Conservation (phyloP, 2,329 filamentous ascomycete species). For the Geosmithia morbida region DNA sequence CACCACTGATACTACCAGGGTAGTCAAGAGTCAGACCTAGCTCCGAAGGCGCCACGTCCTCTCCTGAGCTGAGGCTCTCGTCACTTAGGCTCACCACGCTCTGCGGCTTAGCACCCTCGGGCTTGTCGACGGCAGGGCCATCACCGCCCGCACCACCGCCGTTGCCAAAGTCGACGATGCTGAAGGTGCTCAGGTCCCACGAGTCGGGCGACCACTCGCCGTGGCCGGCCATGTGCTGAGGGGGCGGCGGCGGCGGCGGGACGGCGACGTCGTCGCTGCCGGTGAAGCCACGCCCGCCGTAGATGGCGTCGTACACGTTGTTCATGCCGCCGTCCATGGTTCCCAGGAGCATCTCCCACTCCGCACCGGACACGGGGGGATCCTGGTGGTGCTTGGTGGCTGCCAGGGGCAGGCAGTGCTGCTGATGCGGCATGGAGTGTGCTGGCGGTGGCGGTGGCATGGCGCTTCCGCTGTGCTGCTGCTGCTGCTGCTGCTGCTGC, state of each 20-base stretch:
- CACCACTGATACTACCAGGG: slow-evolving; percentile 8
- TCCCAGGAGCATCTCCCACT: slow-evolving; percentile 73
- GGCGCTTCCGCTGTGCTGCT: background rate
- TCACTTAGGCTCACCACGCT: slow-evolving; percentile 43
- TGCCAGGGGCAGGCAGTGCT: background rate
- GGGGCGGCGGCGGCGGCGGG: slow-evolving; percentile 10
- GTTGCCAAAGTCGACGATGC: slow-evolving; percentile 28
- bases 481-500: slow-evolving; percentile 9
- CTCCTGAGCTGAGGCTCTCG: slow-evolving; percentile 40
- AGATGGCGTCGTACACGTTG: slow-evolving; percentile 77
- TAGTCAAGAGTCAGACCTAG: slow-evolving; percentile 25
- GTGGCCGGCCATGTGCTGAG: background rate
- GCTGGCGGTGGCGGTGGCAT: background rate
- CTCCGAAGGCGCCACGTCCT: slow-evolving; percentile 32
- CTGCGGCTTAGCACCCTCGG: slow-evolving; percentile 24
- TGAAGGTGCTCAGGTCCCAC: slow-evolving; percentile 39
- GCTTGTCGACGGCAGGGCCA: slow-evolving; percentile 6
- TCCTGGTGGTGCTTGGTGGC: slow-evolving; percentile 5
- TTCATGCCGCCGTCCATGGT: slow-evolving; percentile 66
- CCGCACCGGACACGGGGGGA: slow-evolving; percentile 39
- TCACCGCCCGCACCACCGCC: background rate
- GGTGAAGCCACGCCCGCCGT: slow-evolving; percentile 43
- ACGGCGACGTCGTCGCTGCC: slow-evolving; percentile 18
- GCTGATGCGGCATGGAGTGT: background rate
- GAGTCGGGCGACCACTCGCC: slow-evolving; percentile 40